These are phyloP conservation scores for Sechiopsis laciniata DNA, from an alignment of 306 rosid genomes.

Conservation along the genomic window DNA sequence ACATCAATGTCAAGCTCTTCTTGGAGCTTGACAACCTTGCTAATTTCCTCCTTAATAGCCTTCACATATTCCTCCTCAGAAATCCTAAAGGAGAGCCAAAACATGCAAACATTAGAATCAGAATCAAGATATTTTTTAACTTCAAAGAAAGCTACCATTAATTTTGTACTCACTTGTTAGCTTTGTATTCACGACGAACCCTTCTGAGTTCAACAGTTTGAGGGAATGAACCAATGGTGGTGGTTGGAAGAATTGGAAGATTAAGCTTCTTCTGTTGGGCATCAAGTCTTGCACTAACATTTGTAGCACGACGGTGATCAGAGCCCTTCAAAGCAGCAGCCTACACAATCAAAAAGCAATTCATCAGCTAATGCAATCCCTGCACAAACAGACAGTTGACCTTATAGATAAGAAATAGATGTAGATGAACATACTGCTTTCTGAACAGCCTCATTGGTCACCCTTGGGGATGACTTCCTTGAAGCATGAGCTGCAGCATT, in stretches of 20 bases:
- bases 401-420: constrained; percentile 14
- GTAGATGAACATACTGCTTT: constrained; percentile 46
- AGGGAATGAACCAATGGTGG: constrained; percentile 85
- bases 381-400: constrained; percentile 11
- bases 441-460: constrained; percentile 72
- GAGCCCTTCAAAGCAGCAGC: constrained; percentile 73
- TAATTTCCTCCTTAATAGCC: constrained; percentile 68
- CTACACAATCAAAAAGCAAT: constrained; percentile 31
- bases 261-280: constrained; percentile 74
- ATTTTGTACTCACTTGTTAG: constrained; percentile 47
- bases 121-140: no score
- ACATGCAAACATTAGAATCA: background rate
- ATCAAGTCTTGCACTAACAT: constrained; percentile 57
- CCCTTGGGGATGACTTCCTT: constrained; percentile 76
- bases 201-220: constrained; percentile 72
- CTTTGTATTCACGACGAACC: constrained; percentile 78
- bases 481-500: constrained; percentile 68
- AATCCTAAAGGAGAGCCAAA: constrained; percentile 31
- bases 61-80: constrained; percentile 56
- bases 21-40: constrained; percentile 70
- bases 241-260: constrained; percentile 79
- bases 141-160: background rate
- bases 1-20: constrained; percentile 89
- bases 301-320: constrained; percentile 58
- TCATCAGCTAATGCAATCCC: constrained; percentile 17